Evolutionary conservation across 257 asterid species (phyloP).

Genomic region (Cruciata laevipes): DNA sequence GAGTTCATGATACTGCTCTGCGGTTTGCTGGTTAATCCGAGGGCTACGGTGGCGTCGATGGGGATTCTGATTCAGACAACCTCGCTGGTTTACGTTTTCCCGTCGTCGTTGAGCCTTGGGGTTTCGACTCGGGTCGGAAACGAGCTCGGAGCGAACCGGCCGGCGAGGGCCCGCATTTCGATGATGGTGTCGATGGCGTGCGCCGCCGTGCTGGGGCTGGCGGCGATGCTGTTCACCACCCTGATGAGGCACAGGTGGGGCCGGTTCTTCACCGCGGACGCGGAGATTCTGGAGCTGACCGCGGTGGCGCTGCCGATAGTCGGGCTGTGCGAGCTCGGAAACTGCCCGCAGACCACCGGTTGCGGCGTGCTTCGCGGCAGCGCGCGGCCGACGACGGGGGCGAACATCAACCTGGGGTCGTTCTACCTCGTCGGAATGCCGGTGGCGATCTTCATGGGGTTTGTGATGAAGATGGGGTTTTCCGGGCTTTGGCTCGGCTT

Average conservation of each 20-base stretch:
- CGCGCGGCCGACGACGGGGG: slow-evolving; percentile 77
- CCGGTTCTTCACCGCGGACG: slow-evolving; percentile 54
- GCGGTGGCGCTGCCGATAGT: slow-evolving; percentile 76
- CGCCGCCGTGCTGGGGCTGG: slow-evolving; percentile 53
- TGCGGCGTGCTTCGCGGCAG: slow-evolving; percentile 88
- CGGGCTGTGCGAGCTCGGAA: slow-evolving; percentile 87
- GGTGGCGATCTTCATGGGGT: slow-evolving; percentile 72
- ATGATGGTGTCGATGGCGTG: slow-evolving; percentile 44
- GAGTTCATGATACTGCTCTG: slow-evolving; percentile 85
- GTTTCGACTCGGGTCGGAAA: slow-evolving; percentile 78
- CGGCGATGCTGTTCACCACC: slow-evolving; percentile 60
- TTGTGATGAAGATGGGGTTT: slow-evolving; percentile 64
- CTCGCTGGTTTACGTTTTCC: slow-evolving; percentile 77
- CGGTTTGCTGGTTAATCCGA: slow-evolving; percentile 62
- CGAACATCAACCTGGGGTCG: slow-evolving; percentile 78
- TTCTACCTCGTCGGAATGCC: slow-evolving; percentile 92
- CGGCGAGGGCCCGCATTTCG: slow-evolving; percentile 52
- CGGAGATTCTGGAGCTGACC: slow-evolving; percentile 59
- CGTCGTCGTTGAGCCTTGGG: slow-evolving; percentile 70
- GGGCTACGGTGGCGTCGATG: slow-evolving; percentile 79
- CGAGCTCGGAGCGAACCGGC: slow-evolving; percentile 70
- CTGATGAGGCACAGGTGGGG: slow-evolving; percentile 71
- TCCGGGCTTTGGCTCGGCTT: slow-evolving; percentile 83
- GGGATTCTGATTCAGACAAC: slow-evolving; percentile 87
- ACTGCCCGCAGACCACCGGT: slow-evolving; percentile 94